Base-by-base conservation (phyloP, 140 eudicot species). In the Ambrosia hybrid region DNA sequence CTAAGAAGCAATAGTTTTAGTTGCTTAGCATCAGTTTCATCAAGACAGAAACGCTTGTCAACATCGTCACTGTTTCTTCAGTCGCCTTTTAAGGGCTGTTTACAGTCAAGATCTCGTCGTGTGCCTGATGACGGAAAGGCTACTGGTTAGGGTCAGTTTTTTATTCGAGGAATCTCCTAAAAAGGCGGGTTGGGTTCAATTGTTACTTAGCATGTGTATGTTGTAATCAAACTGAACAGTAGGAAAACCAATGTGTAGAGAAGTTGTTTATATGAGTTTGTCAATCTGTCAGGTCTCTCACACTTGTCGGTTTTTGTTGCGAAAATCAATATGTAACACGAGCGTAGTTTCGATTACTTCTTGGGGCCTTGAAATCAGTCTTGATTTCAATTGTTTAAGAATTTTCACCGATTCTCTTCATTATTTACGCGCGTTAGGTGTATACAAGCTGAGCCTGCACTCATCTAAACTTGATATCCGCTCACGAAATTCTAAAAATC, bases 21-120 rank as follows among this genome's bases (percentile, higher is more conserved):
- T 73, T 73, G 95, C 76, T 70, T 88, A 51, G 81, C 95, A 2
- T 88, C 95, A 2, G 76, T 85, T 66, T 88, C 89, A 51, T 78
- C 72, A 39, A 85, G 95, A 63, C 95, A 88, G 68, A 78, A 71
- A 78, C 87, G 82, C 71, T 53, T 88, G 67, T 85, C 91, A 2
- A 75, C 85, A 6, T 85, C 90, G 39, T 87, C 91, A 8, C 30
- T 88, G 74, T 76, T 88, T 80, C 72, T 85, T 9, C 88, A 80
- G 65, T 85, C 95, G 21, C 88, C 90, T 13, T 58, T 80, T 4
- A 87, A 84, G 62, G 85, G 89, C 9, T 85, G 96, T 68, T 79
- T 84, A 73, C 90, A 83, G 9, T 36, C 13, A 48, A 61, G 67
- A 61, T 17, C 67, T 12, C 48, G 46, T 12, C 48, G 46, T 12